Evolutionary conservation across 139 green algal species (phyloP), one percentile per base, ranked within the genome.

Genomic region (Raphidocelis subcapitata): DNA sequence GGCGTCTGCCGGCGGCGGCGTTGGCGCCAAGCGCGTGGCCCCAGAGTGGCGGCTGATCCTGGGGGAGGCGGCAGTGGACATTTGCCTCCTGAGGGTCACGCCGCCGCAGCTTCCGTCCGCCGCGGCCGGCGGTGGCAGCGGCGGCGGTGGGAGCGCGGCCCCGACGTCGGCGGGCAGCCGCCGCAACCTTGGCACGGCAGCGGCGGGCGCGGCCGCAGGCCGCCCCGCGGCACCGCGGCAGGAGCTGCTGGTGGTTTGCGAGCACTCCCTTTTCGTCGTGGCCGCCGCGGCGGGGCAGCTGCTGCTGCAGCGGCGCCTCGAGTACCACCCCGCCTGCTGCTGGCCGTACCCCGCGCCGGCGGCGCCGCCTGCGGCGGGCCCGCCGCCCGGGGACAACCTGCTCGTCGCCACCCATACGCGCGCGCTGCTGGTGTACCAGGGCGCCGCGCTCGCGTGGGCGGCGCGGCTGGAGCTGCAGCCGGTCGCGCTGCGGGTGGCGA

Each of bases 221-320:
- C n/a, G n/a, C n/a, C n/a, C n/a, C n/a, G n/a, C n/a, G n/a, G 41
- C 41, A 12, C 8, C 41, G 41, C 8, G 41, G 41, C 41, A 49
- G 16, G 77, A 76, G 21, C 37, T 80, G 41, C 36, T 85, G 24
- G 76, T 86, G 54, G 56, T 86, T 54, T 83, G 81, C 14, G 84
- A 92, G 79, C 84, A 85, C 79, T 81, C 74, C 47, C 69, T 92
- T 52, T 90, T 86, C 49, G 62, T 86, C 35, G 46, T 90, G 26
- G 75, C 56, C 51, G 46, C 66, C 2, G 41, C 35, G 44, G 71
- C 66, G 31, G 61, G 79, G 21, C 65, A 75, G n/a, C 23, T 72
- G 14, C 61, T 74, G 49, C 1, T 83, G 41, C 84, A 90, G 79
- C 82, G 83, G 49, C 65, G 81, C 14, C 77, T 92, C 3, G 87